Evolutionary conservation across 2,329 filamentous ascomycete species (phyloP).

Genomic region (Cladosporium colombiae): DNA sequence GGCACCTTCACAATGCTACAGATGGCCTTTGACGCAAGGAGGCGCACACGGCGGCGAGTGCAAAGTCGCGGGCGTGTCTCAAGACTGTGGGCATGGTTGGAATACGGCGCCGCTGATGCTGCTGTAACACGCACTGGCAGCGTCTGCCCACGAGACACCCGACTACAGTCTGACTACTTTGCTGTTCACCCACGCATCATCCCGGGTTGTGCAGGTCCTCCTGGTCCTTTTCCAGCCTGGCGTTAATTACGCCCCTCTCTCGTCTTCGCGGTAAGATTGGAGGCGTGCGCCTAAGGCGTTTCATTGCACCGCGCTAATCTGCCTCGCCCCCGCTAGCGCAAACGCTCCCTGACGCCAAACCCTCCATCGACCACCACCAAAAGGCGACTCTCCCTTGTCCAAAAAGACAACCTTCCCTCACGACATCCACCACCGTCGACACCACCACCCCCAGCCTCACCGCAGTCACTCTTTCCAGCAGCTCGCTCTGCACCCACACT

Average conservation of each 20-base stretch:
- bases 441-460: constrained; percentile 13
- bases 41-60: constrained; percentile 10
- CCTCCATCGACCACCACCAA: background rate
- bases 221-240: constrained; percentile 16
- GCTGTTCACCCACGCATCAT: background rate
- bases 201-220: constrained; percentile 14
- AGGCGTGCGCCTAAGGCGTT: constrained; percentile 15
- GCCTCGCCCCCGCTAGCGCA: constrained; percentile 1
- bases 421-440: constrained; percentile 1
- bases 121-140: constrained; percentile 12
- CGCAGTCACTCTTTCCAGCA: constrained; percentile 21
- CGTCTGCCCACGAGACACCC: constrained; percentile 5
- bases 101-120: constrained; percentile 2
- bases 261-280: constrained; percentile 17
- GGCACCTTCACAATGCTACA: constrained; percentile 18
- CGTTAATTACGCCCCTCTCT: constrained; percentile 15
- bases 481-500: constrained; percentile 22
- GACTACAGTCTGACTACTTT: background rate
- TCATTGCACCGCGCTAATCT: constrained; percentile 7
- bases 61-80: constrained; percentile 20
- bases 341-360: constrained; percentile 10
- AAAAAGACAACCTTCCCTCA: constrained; percentile 4
- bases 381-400: constrained; percentile 10
- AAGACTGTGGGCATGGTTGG: background rate
- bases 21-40: constrained; percentile 14